A percentile compares a stretch with the other conserved stretches of the same genome.
Conservation (phyloP, 2,329 filamentous ascomycete species). For the Fusarium sp. region DNA sequence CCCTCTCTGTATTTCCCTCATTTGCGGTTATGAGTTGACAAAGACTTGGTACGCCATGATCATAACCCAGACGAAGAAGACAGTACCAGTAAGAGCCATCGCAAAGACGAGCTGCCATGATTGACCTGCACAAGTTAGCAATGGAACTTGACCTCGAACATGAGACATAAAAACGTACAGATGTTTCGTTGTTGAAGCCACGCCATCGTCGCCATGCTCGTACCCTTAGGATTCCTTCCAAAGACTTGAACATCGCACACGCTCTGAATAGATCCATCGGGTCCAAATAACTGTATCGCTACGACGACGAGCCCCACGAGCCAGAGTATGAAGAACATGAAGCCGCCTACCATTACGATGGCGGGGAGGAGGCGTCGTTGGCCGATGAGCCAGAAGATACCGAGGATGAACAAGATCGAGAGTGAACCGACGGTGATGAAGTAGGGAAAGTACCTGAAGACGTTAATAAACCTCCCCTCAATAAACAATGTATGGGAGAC, state of each 20-base stretch:
- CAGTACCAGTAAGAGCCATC: constrained; percentile 66
- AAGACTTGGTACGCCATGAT: constrained; percentile 74
- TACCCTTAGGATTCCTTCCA: constrained; percentile 58
- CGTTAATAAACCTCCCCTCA: not conserved
- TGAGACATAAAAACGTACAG: constrained; percentile 55
- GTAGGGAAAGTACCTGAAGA: constrained; percentile 72
- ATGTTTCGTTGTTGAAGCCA: constrained; percentile 72
- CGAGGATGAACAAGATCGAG: constrained; percentile 71
- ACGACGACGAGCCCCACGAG: constrained; percentile 71
- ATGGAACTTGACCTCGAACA: not conserved
- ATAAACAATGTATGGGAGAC: constrained; percentile 30
- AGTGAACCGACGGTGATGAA: constrained; percentile 68
- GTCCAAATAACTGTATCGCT: constrained; percentile 71
- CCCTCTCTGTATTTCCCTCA: not conserved
- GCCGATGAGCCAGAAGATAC: constrained; percentile 70
- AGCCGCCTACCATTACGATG: constrained; percentile 70
- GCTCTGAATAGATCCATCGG: constrained; percentile 64
- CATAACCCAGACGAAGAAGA: constrained; percentile 75
- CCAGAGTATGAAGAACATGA: constrained; percentile 75
- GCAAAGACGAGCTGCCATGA: constrained; percentile 72
- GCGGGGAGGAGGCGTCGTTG: constrained; percentile 68
- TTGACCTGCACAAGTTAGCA: constrained; percentile 56
- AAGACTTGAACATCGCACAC: constrained; percentile 69
- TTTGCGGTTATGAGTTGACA: constrained; percentile 49
- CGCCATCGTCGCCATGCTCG: constrained; percentile 64